Conservation (phyloP, 2,329 filamentous ascomycete species). For the Nemania diffusa region DNA sequence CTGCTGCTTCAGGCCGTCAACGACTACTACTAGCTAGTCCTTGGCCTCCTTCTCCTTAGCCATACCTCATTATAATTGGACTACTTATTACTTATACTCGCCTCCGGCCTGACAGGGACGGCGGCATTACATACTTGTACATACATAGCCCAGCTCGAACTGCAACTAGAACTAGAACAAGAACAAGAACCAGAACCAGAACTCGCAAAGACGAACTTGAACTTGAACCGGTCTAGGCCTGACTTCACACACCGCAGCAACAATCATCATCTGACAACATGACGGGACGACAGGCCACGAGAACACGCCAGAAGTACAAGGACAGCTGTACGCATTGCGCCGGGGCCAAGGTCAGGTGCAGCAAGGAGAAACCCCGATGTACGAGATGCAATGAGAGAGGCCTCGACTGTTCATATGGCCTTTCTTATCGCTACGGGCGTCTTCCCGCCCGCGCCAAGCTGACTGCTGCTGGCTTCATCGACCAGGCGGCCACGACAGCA, state of each 20-base stretch:
- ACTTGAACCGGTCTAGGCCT: neutral
- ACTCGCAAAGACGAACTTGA: too few species aligned
- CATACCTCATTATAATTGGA: slow-evolving; percentile 27
- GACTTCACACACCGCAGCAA: slow-evolving; percentile 15
- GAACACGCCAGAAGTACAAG: slow-evolving; percentile 42
- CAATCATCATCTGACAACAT: slow-evolving; percentile 25
- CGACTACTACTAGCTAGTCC: neutral
- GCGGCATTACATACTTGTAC: slow-evolving; percentile 8
- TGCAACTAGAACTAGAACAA: neutral
- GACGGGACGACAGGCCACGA: slow-evolving; percentile 40
- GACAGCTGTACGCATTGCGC: slow-evolving; percentile 43
- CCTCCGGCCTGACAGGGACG: slow-evolving; percentile 19
- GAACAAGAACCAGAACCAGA: too few species aligned
- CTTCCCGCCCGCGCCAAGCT: slow-evolving; percentile 41
- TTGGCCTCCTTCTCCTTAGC: slow-evolving; percentile 22
- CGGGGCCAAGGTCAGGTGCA: slow-evolving; percentile 42
- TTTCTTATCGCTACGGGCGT: slow-evolving; percentile 42
- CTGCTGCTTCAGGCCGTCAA: slow-evolving; percentile 22
- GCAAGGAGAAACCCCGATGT: slow-evolving; percentile 42
- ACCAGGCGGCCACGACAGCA: slow-evolving; percentile 30
- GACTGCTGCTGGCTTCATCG: slow-evolving; percentile 29
- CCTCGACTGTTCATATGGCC: slow-evolving; percentile 40
- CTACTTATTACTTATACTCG: slow-evolving; percentile 38
- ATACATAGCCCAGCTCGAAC: slow-evolving; percentile 13
- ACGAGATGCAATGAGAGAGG: slow-evolving; percentile 38